Base-by-base conservation (phyloP, 805 yeast species). In the Wickerhamiella slavikovae region DNA sequence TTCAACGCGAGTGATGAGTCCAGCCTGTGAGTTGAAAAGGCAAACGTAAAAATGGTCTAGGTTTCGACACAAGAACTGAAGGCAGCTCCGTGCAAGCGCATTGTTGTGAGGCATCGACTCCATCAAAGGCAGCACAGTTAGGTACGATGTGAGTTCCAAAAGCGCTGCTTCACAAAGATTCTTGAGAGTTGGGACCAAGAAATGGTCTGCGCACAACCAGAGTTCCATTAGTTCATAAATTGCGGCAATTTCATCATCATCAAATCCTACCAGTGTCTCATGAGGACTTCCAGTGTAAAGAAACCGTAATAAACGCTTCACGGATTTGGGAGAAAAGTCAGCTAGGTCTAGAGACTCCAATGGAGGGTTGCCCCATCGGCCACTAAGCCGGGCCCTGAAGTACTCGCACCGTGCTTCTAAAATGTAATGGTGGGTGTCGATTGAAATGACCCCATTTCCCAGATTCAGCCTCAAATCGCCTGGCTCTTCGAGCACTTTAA, bases 131-230 rank as follows among this genome's bases (percentile, higher is more conserved):
- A 32, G 17, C 8, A 34, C 37, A 5, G 33, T 23, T 4, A 35
- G 42, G 13, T 34, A 30, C 15, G 35, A 34, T 4, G 39, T 9
- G 27, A 30, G 30, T 15, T 40, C 38, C 11, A 39, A 30, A 13
- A 41, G 30, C 14, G 26, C 29, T 8, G 25, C 22, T 30, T 40
- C 41, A 16, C 44, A 37, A 3, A 17, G 31, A 1, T 10, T n/a
- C 11, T 27, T 26, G 14, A 43, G 31, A 10, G 23, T 22, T 11
- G 30, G 12, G 31, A 41, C 30, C 22, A 40, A 24, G n/a, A 43
- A 38, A 34, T 33, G 36, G 23, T 39, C 38, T 5, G 41, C 39
- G 5, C 32, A 24, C 6, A 27, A 31, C 40, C 41, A 39, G n/a
- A 43, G 26, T 11, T 33, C 39, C 15, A 38, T 28, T 2, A 41